A percentile compares a stretch with the other conserved stretches of the same genome.
Evolutionary conservation across 1,284 basidiomycete genomes (phyloP).

Genomic region (Pseudozyma pruni): DNA sequence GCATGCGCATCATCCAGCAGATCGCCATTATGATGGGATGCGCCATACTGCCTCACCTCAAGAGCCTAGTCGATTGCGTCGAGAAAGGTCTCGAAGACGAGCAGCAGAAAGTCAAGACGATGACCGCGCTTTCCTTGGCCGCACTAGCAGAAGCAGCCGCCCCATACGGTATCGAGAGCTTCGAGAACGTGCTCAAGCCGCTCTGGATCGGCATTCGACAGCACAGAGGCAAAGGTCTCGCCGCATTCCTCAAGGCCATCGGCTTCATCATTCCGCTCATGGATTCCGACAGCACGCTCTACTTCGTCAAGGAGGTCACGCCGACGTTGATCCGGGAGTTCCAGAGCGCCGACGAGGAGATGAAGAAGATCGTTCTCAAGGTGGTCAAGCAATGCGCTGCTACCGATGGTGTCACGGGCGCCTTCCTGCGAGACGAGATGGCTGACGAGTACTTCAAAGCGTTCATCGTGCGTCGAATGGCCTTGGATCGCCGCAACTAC

Average conservation of each 20-base stretch:
- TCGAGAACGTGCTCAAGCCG: conserved; percentile 97
- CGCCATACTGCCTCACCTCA: conserved; percentile 95
- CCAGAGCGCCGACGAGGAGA: conserved; percentile 98
- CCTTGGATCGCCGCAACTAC: conserved; percentile 94
- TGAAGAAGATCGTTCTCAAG: conserved; percentile 99
- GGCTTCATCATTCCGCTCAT: conserved; percentile 99
- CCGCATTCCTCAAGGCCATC: conserved; percentile 98
- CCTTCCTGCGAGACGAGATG: conserved; percentile 82
- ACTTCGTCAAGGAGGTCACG: conserved; percentile 67
- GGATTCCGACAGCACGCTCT: conserved; percentile 81
- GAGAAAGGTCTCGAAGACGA: conserved; percentile 96
- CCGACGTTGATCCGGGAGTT: conserved; percentile 89
- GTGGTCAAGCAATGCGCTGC: conserved; percentile 99
- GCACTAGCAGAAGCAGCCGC: conserved; percentile 96
- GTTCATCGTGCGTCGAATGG: conserved; percentile 96
- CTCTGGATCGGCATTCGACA: conserved; percentile 97
- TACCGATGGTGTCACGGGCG: conserved; percentile 76
- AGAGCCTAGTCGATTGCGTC: conserved; percentile 95
- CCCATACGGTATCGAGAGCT: conserved; percentile 99
- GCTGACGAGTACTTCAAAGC: conserved; percentile 99
- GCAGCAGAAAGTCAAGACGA: conserved; percentile 98
- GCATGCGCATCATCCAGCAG: conserved; percentile 98
- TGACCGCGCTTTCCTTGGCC: conserved; percentile 96
- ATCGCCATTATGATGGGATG: conserved; percentile 99
- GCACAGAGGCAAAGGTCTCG: conserved; percentile 96